Evolutionary conservation across 2,329 filamentous ascomycete species (phyloP), one percentile per base, ranked within the genome.

Genomic region (Calonectria henricotiae): DNA sequence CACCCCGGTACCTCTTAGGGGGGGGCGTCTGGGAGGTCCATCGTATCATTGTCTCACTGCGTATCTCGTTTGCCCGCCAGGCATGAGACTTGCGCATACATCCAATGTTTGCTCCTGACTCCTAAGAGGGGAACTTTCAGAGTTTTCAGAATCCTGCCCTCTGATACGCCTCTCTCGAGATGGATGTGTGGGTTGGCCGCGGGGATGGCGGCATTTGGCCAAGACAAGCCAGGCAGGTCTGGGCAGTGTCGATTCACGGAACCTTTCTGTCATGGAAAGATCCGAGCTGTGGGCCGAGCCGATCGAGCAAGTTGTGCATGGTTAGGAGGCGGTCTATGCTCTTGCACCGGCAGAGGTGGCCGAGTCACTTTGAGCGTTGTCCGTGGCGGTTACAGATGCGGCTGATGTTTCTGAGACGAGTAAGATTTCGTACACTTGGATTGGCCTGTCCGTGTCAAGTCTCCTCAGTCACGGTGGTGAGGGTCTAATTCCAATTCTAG

Each of bases 31-130:
- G 54, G 60, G 23, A 20, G 60, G 60, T 70, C 69, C 54, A 60
- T 67, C 66, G 70, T 74, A 70, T 73, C 65, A 68, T 76, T 72
- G 68, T 68, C 68, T 74, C 70, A 74, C 71, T 69, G 51, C 61
- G n/a, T 37, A 39, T 55, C 54, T 60, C 65, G 67, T 71, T 75
- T 75, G 69, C 69, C 32, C 13, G 27, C 13, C 30, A 43, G 37
- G 41, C 15, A 65, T 41, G 58, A 62, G 63, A 44, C 60, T 32
- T 55, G 43, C 62, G 30, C 30, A 47, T 27, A 46, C 32, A 11
- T 17, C n/a, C 15, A 44, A 35, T 60, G 74, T 73, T 75, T 74
- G 74, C 37, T 61, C 12, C 27, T 23, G 13, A 17, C n/a, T 13
- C 32, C 20, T 11, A 37, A 30, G 30, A 23, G 37, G 12, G 51